Percentiles rank a stretch among this genome's conserved stretches.
Evolutionary conservation across 345 rosid genomes (phyloP).

Genomic region (Euphorbia tirucalli): DNA sequence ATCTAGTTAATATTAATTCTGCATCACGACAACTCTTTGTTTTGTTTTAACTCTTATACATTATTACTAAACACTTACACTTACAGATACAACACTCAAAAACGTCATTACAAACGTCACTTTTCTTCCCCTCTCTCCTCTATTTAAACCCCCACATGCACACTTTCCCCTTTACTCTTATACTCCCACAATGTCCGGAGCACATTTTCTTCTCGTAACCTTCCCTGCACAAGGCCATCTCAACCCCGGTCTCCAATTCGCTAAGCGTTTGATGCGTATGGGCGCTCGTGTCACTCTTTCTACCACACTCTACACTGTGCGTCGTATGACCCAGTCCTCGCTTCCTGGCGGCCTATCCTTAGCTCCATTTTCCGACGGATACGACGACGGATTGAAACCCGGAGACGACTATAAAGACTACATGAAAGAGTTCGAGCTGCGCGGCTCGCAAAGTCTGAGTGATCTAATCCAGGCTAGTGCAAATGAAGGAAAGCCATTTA

Average conservation of each 20-base stretch:
- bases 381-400: constrained; percentile 46
- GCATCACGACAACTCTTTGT: too few species aligned
- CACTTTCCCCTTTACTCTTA: background rate
- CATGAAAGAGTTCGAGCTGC: constrained; percentile 39
- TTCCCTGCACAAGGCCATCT: constrained; percentile 68
- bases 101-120: background rate
- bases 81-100: background rate
- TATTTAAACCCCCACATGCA: background rate
- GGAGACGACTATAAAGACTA: constrained; percentile 22
- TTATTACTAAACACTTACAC: too few species aligned
- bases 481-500: constrained; percentile 25
- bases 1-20: too few species aligned
- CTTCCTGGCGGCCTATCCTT: constrained; percentile 37
- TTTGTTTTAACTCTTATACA: too few species aligned
- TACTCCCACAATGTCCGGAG: constrained; percentile 16
- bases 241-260: constrained; percentile 57
- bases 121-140: too few species aligned
- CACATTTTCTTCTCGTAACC: constrained; percentile 51
- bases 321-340: constrained; percentile 37
- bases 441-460: constrained; percentile 36
- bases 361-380: constrained; percentile 57
- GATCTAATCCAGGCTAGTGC: constrained; percentile 29
- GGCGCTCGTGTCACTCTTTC: constrained; percentile 55
- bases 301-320: constrained; percentile 37
- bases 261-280: constrained; percentile 47